Evolutionary conservation across 352 stramenopile genomes (phyloP).

Genomic region (Globisporangium ultimum): DNA sequence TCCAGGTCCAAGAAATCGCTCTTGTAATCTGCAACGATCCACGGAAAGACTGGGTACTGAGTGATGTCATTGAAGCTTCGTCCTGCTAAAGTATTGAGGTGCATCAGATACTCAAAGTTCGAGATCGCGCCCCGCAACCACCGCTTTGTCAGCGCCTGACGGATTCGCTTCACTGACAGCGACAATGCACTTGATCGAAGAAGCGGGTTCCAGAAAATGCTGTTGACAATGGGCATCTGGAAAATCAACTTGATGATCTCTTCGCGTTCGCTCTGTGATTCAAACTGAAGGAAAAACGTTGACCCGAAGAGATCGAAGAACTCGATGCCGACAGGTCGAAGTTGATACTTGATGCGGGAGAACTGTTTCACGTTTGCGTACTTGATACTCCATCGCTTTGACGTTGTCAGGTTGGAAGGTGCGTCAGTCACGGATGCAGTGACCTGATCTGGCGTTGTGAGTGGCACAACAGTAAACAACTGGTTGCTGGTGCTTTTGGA

Average conservation of each 20-base stretch:
- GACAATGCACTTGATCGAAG: slow-evolving; percentile 57
- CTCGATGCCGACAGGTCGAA: slow-evolving; percentile 72
- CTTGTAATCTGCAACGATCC: slow-evolving; percentile 92
- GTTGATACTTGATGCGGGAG: slow-evolving; percentile 75
- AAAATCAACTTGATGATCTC: slow-evolving; percentile 71
- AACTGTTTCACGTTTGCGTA: slow-evolving; percentile 71
- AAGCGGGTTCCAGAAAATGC: slow-evolving; percentile 74
- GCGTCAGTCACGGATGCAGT: background rate
- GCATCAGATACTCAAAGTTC: slow-evolving; percentile 96
- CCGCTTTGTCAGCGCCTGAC: slow-evolving; percentile 63
- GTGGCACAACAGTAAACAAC: slow-evolving; percentile 47
- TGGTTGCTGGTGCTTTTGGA: slow-evolving; percentile 31
- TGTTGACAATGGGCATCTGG: slow-evolving; percentile 80
- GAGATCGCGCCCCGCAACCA: slow-evolving; percentile 67
- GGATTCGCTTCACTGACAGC: slow-evolving; percentile 66
- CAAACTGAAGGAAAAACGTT: slow-evolving; percentile 73
- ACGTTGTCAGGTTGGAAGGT: background rate
- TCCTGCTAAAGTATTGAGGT: slow-evolving; percentile 94
- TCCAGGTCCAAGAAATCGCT: slow-evolving; percentile 86
- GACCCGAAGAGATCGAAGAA: slow-evolving; percentile 67
- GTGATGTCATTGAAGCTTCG: slow-evolving; percentile 98
- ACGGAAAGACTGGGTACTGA: slow-evolving; percentile 97
- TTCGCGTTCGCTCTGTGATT: slow-evolving; percentile 48
- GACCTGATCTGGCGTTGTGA: slow-evolving; percentile 3
- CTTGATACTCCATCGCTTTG: slow-evolving; percentile 58